A percentile compares a stretch with the other conserved stretches of the same genome.
Evolutionary conservation across 805 yeast genomes (phyloP).

Genomic region (Jamesozyma gamospora): DNA sequence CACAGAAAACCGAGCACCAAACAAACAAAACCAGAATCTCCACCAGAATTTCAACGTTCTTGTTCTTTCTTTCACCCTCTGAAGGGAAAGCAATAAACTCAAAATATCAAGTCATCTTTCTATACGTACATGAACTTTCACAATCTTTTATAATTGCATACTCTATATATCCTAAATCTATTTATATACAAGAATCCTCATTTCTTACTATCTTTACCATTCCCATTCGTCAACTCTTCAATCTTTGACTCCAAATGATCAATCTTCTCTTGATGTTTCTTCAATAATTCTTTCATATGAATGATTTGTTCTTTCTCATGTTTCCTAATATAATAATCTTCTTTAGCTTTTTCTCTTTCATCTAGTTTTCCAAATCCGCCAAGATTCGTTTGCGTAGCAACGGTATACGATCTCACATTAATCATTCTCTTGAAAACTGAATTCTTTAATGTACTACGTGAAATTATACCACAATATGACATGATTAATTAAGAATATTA

Average conservation of each 20-base stretch:
- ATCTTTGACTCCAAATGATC: conserved; percentile 40
- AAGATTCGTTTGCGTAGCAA: not conserved
- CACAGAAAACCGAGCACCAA: no score
- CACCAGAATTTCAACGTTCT: no score
- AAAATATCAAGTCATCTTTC: no score
- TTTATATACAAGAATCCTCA: no score
- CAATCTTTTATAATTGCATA: no score
- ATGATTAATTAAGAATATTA: not conserved
- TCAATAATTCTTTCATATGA: conserved; percentile 63
- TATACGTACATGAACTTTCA: no score
- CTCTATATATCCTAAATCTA: no score
- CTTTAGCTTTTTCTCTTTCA: conserved; percentile 89
- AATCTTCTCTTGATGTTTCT: conserved; percentile 60
- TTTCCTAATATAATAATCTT: conserved; percentile 72
- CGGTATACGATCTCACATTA: not conserved
- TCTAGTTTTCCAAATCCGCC: conserved; percentile 43
- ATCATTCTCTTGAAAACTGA: not conserved
- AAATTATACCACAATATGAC: not conserved
- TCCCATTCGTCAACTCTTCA: conserved; percentile 12
- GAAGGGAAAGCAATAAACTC: no score
- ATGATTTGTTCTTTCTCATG: conserved; percentile 84
- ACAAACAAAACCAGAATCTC: no score
- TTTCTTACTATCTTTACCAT: not conserved
- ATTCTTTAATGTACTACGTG: not conserved
- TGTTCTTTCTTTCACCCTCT: no score